Conservation (phyloP, 1,284 basidiomycete species). For the Ganoderma resinaceum region DNA sequence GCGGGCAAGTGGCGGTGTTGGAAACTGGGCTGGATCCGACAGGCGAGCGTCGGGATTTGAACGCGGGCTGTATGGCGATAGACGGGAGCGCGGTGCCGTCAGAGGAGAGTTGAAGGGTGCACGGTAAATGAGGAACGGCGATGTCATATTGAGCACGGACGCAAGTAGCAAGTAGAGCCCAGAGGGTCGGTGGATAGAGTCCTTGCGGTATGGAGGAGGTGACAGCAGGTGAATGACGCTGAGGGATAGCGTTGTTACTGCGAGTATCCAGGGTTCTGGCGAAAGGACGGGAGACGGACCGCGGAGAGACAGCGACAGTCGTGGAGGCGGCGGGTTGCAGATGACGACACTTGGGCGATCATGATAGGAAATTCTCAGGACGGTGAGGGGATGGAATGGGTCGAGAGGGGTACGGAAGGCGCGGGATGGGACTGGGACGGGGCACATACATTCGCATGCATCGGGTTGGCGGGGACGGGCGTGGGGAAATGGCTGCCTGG, state of each 20-base stretch:
- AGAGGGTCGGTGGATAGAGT: neutral
- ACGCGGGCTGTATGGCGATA: slow-evolving; percentile 2
- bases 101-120: slow-evolving; percentile 12
- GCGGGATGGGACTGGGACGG: neutral
- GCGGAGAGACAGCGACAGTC: neutral
- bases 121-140: slow-evolving; percentile 4
- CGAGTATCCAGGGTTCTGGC: slow-evolving; percentile 1
- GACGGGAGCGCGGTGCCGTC: neutral
- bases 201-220: neutral
- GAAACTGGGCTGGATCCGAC: neutral
- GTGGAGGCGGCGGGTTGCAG: neutral
- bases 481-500: slow-evolving; percentile 14
- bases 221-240: neutral
- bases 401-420: neutral
- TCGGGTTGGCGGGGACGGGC: slow-evolving; percentile 10
- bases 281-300: neutral
- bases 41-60: slow-evolving; percentile 10
- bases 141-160: slow-evolving; percentile 1
- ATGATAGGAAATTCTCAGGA: slow-evolving; percentile 6
- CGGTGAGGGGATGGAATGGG: neutral
- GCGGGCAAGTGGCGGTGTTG: slow-evolving; percentile 3
- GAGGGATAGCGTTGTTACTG: neutral
- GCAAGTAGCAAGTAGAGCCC: neutral
- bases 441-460: neutral
- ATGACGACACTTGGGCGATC: neutral